Evolutionary conservation across 1,284 basidiomycete species (phyloP).

Genomic region (Mycosarcoma maydis): DNA sequence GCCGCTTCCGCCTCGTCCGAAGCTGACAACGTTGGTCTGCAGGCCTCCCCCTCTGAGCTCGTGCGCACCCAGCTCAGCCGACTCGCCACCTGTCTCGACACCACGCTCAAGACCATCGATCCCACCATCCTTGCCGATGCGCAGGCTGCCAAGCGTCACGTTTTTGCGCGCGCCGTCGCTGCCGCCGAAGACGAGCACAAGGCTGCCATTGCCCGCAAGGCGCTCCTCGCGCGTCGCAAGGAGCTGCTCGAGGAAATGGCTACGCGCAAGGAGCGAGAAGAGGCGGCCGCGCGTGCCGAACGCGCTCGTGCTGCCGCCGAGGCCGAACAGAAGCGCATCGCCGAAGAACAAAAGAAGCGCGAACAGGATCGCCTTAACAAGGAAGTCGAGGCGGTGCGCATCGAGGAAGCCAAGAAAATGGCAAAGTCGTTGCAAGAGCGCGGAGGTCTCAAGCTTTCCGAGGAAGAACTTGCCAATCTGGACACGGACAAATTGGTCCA

Average conservation of each 20-base stretch:
- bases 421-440: conserved; percentile 86
- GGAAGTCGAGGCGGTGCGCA: conserved; percentile 83
- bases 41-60: conserved; percentile 63
- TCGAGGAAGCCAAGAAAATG: conserved; percentile 88
- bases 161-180: conserved; percentile 60
- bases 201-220: conserved; percentile 62
- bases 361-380: conserved; percentile 81
- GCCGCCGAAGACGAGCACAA: conserved; percentile 64
- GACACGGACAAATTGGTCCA: conserved; percentile 89
- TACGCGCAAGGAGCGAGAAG: conserved; percentile 88
- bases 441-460: conserved; percentile 84
- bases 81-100: conserved; percentile 63
- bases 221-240: conserved; percentile 82
- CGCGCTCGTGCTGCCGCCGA: conserved; percentile 71
- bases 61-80: conserved; percentile 66
- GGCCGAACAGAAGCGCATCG: conserved; percentile 76
- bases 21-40: conserved; percentile 60
- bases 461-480: conserved; percentile 80
- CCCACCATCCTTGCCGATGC: conserved; percentile 47
- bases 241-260: conserved; percentile 88
- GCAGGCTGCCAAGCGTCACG: conserved; percentile 52
- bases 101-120: conserved; percentile 61
- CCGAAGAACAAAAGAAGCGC: conserved; percentile 78
- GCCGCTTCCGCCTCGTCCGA: conserved; percentile 49
- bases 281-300: conserved; percentile 82